Evolutionary conservation across 441 rosid species (phyloP).

Genomic region (Pelargonium citronellum): DNA sequence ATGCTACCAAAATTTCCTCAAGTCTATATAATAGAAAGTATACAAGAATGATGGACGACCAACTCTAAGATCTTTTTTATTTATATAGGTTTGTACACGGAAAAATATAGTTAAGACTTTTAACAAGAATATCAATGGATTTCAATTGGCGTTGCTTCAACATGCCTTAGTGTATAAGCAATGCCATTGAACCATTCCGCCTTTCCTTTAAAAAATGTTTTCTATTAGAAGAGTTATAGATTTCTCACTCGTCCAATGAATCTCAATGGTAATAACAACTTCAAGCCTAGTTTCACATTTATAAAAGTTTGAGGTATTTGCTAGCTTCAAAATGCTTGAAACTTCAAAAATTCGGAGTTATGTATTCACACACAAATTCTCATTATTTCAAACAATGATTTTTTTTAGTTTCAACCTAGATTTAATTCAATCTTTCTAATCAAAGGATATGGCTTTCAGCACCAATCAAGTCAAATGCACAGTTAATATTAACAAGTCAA

Average conservation of each 20-base stretch:
- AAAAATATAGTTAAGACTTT: too few relatives aligned
- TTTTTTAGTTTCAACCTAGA: conserved; percentile 1
- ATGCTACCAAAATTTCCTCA: too few relatives aligned
- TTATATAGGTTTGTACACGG: too few relatives aligned
- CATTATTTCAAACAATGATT: too few relatives aligned
- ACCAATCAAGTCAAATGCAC: conserved; percentile 5
- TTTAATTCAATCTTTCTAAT: background rate
- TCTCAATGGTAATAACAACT: background rate
- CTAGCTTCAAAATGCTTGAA: background rate
- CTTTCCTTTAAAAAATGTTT: background rate
- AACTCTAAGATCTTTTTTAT: too few relatives aligned
- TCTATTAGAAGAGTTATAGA: background rate
- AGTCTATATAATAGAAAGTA: too few relatives aligned
- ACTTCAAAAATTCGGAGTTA: background rate
- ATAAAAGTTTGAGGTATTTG: background rate
- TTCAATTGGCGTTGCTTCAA: background rate
- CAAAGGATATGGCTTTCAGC: background rate
- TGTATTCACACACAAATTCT: too few relatives aligned
- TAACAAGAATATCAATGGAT: background rate
- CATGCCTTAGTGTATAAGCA: background rate
- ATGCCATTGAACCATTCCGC: background rate
- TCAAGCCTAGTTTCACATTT: background rate
- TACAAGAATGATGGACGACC: too few relatives aligned
- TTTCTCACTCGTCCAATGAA: background rate
- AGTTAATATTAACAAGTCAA: conserved; percentile 3